Percentiles rank a stretch among this genome's conserved stretches.
Conservation (phyloP, 2,329 filamentous ascomycete species). For the Pestalotiopsis sp. region DNA sequence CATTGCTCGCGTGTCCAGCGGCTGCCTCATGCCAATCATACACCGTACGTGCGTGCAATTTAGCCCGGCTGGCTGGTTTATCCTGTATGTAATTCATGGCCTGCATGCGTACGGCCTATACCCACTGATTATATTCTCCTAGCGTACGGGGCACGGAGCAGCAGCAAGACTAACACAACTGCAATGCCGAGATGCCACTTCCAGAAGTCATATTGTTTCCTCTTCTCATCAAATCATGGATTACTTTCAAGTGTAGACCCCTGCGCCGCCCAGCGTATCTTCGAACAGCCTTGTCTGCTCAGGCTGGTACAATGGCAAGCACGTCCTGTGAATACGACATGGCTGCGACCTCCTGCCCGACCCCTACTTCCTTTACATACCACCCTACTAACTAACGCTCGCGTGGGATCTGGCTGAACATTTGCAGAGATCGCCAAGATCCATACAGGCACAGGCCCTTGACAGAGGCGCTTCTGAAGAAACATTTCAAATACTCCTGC, state of each 20-base stretch:
- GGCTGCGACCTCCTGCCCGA: neutral
- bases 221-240: neutral
- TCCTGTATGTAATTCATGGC: too few relatives aligned
- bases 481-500: neutral
- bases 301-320: neutral
- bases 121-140: too few relatives aligned
- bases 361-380: neutral
- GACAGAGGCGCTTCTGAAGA: neutral
- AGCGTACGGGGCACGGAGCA: too few relatives aligned
- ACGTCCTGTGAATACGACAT: neutral
- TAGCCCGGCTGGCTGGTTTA: neutral
- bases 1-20: neutral
- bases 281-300: neutral
- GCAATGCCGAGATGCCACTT: neutral
- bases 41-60: neutral
- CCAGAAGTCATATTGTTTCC: neutral
- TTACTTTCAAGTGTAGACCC: neutral
- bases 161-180: too few relatives aligned
- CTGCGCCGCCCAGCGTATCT: neutral
- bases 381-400: neutral
- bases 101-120: neutral
- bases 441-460: neutral
- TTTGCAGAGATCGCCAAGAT: neutral
- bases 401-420: neutral
- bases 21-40: neutral